Evolutionary conservation across 257 asterid species (phyloP).

Genomic region (Sherardia arvensis): DNA sequence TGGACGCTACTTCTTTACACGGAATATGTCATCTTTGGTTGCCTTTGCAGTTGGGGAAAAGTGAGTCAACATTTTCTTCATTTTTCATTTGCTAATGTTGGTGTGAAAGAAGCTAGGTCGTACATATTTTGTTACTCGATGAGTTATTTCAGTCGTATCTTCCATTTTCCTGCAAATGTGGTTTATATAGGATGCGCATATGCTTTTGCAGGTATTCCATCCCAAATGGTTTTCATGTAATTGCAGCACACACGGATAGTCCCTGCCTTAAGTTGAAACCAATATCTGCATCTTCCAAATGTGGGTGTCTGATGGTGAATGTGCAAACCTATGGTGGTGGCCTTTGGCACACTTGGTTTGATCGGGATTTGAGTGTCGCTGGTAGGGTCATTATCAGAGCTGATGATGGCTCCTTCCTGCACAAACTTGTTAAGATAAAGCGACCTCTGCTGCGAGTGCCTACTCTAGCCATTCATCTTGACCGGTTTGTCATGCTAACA

Average conservation of each 20-base stretch:
- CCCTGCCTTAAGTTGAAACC: slow-evolving; percentile 98
- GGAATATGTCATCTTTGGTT: slow-evolving; percentile 93
- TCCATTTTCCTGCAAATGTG: not conserved
- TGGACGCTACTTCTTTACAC: slow-evolving; percentile 91
- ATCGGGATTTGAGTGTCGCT: slow-evolving; percentile 89
- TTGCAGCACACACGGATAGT: slow-evolving; percentile 98
- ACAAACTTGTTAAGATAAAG: slow-evolving; percentile 80
- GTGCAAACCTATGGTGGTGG: slow-evolving; percentile 97
- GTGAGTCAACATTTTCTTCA: slow-evolving; percentile 35
- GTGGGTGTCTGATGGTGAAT: slow-evolving; percentile 89
- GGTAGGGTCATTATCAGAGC: slow-evolving; percentile 86
- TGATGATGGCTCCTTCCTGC: slow-evolving; percentile 73
- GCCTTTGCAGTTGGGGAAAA: slow-evolving; percentile 93
- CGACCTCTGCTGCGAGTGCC: slow-evolving; percentile 93
- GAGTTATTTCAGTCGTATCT: not conserved
- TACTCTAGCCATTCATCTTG: slow-evolving; percentile 91
- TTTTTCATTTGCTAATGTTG: not conserved
- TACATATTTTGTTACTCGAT: not conserved
- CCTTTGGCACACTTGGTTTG: slow-evolving; percentile 99
- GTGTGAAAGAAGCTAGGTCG: not conserved
- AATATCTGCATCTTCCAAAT: slow-evolving; percentile 70
- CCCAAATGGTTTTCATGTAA: slow-evolving; percentile 85
- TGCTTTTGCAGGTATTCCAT: slow-evolving; percentile 72
- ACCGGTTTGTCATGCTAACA: slow-evolving; percentile 43
- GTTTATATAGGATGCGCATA: slow-evolving; percentile 15